These are phyloP conservation scores for Cytospora piceicola DNA, from an alignment of 2,329 filamentous ascomycete genomes.

Conservation along the genomic window DNA sequence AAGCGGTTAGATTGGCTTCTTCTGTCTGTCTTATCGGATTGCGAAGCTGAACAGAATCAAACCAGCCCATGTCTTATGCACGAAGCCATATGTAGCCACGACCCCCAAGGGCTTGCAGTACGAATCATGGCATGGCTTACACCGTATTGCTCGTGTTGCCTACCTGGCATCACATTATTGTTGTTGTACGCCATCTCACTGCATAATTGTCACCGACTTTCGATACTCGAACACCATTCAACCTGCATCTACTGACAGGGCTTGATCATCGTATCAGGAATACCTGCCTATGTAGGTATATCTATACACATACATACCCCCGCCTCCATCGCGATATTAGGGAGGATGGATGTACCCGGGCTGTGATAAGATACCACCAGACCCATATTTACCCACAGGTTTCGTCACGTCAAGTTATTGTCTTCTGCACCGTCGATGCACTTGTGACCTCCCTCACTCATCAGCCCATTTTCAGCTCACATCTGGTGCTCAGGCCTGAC, in stretches of 20 bases:
- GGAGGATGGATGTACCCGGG: neutral
- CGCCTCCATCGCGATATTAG: too few species aligned
- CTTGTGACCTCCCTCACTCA: slow-evolving; percentile 9
- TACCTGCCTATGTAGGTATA: neutral
- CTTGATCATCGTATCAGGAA: neutral
- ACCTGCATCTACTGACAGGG: slow-evolving; percentile 13
- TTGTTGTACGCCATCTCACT: slow-evolving; percentile 3
- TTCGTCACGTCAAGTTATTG: slow-evolving; percentile 23
- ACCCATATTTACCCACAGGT: slow-evolving; percentile 9
- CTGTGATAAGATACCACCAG: slow-evolving; percentile 22
- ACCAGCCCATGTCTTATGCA: slow-evolving; percentile 4
- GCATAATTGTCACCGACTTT: neutral
- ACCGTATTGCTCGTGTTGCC: slow-evolving; percentile 14
- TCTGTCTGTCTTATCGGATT: slow-evolving; percentile 7
- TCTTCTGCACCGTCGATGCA: neutral
- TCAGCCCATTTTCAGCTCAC: neutral
- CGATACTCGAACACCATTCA: neutral
- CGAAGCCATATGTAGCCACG: slow-evolving; percentile 5
- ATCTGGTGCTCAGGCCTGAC: neutral
- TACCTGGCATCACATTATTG: neutral
- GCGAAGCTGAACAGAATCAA: slow-evolving; percentile 1
- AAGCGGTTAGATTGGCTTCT: neutral
- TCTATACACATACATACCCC: neutral
- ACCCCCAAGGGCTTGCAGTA: slow-evolving; percentile 1
- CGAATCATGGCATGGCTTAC: slow-evolving; percentile 17